Conservation (phyloP, 495 filamentous ascomycete species). For the Lentithecium fluviatile region DNA sequence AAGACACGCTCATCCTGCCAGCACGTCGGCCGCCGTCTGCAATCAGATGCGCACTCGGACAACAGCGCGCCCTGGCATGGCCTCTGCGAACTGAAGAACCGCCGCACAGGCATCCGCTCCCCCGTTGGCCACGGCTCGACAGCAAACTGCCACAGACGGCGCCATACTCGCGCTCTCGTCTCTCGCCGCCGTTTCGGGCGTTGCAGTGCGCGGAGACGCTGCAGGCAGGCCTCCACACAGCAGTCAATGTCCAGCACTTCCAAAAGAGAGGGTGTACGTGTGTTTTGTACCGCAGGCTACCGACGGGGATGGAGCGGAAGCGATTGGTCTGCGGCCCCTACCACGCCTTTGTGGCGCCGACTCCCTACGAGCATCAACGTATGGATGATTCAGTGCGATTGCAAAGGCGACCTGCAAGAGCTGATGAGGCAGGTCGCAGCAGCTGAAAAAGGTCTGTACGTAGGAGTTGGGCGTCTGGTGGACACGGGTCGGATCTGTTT, state of each 20-base stretch:
- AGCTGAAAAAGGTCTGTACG: neutral
- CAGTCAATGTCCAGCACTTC: no score
- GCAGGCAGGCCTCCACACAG: no score
- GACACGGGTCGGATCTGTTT: neutral
- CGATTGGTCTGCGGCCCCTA: constrained; percentile 16
- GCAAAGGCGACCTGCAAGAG: neutral
- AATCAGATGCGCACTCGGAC: no score
- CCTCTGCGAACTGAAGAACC: neutral
- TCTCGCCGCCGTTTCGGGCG: no score
- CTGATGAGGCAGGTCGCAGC: neutral
- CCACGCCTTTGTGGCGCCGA: neutral
- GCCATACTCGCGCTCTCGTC: no score
- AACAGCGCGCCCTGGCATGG: no score
- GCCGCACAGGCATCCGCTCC: constrained; percentile 3
- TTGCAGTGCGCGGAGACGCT: no score
- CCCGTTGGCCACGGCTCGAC: neutral
- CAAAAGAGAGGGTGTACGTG: no score
- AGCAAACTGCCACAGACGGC: no score
- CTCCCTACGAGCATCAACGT: constrained; percentile 1
- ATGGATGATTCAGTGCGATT: neutral
- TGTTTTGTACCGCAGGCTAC: no score
- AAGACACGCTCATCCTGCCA: no score
- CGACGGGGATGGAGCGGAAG: neutral
- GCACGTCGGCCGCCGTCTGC: no score
- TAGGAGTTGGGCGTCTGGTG: neutral